phyloP scores from a whole-genome alignment of 768 basidiomycete species.

The Lentinula boryana region DNA sequence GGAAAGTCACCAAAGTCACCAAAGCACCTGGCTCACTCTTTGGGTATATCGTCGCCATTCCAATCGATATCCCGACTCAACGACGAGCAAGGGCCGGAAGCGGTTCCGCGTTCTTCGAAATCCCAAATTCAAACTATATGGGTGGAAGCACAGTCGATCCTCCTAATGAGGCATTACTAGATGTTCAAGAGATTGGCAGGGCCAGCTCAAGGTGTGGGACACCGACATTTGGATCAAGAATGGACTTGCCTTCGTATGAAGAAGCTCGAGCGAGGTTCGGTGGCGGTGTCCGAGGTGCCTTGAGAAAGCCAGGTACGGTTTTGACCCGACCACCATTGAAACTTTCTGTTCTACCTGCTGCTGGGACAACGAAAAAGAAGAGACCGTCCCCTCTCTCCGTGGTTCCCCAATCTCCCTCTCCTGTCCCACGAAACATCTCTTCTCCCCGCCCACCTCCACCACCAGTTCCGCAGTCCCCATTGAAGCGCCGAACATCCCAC shows the following conservation, averaged over 20 bases:
- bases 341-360: constrained; percentile 15
- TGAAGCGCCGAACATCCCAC: constrained; percentile 17
- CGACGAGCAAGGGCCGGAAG: constrained; percentile 16
- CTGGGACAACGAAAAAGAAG: constrained; percentile 22
- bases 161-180: constrained; percentile 9
- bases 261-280: constrained; percentile 38
- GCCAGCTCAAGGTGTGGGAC: constrained; percentile 52
- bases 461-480: constrained; percentile 12
- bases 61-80: constrained; percentile 41
- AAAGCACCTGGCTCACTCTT: constrained; percentile 60
- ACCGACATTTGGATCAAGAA: constrained; percentile 56
- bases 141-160: constrained; percentile 9
- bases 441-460: constrained; percentile 7
- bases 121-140: constrained; percentile 7
- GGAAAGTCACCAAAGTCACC: constrained; percentile 53
- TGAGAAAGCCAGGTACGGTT: background rate
- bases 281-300: constrained; percentile 9
- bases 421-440: constrained; percentile 9
- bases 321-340: constrained; percentile 15
- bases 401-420: constrained; percentile 15
- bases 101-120: constrained; percentile 19
- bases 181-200: constrained; percentile 27
- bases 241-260: constrained; percentile 37
- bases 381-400: constrained; percentile 26
- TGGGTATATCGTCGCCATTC: constrained; percentile 65